Evolutionary conservation across 768 basidiomycete genomes (phyloP).

Genomic region (Pisolithus orientalis): DNA sequence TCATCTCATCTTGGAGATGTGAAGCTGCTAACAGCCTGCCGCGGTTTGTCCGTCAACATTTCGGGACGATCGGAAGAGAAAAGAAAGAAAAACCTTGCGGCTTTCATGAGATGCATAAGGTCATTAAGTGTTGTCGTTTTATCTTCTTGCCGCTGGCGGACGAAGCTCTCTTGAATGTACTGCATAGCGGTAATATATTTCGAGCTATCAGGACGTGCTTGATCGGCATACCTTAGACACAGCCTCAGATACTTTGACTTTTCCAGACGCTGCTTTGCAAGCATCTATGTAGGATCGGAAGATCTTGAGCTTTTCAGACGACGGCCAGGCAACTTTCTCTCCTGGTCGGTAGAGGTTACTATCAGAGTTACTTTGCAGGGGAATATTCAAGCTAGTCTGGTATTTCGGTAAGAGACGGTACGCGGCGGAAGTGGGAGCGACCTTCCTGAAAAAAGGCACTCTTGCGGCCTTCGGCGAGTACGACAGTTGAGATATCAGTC

Average conservation of each 20-base stretch:
- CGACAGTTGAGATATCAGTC: conserved; percentile 64
- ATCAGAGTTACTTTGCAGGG: conserved; percentile 33
- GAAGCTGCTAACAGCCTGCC: conserved; percentile 54
- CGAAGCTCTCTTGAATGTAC: conserved; percentile 78
- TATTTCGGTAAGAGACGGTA: not conserved
- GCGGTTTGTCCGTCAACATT: not conserved
- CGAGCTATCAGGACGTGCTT: not conserved
- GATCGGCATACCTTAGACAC: conserved; percentile 49
- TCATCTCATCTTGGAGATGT: conserved; percentile 45
- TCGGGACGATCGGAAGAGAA: not conserved
- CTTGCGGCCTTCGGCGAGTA: conserved; percentile 57
- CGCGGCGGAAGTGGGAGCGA: too few species aligned
- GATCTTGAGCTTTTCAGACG: conserved; percentile 38
- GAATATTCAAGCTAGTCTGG: conserved; percentile 57
- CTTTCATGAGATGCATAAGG: conserved; percentile 58
- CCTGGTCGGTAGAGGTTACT: conserved; percentile 43
- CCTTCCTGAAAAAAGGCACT: conserved; percentile 69
- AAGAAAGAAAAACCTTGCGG: conserved; percentile 51
- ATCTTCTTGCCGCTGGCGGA: conserved; percentile 34
- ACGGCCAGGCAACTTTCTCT: conserved; percentile 40
- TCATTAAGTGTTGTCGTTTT: conserved; percentile 47
- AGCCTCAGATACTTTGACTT: conserved; percentile 44
- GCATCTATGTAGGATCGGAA: conserved; percentile 58
- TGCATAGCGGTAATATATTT: conserved; percentile 19
- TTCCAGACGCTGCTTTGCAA: conserved; percentile 45